Conservation (phyloP, 805 yeast genomes). For the Teunomyces lycoperdinae region DNA sequence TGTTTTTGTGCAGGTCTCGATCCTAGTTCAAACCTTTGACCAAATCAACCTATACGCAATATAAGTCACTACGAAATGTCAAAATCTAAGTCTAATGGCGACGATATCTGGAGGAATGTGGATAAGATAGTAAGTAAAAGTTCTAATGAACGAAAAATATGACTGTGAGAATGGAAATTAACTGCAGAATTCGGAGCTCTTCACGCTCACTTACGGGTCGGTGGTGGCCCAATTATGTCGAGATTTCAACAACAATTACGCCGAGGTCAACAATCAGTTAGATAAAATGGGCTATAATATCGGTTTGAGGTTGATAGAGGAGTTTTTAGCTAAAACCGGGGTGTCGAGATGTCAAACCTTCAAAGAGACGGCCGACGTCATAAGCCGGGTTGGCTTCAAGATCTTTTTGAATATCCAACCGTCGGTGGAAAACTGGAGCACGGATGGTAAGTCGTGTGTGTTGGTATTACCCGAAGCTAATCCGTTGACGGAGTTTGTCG, state of each 20-base stretch:
- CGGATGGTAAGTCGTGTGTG: conserved; percentile 71
- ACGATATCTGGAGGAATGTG: conserved; percentile 88
- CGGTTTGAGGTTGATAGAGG: conserved; percentile 88
- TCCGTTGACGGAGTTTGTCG: conserved; percentile 93
- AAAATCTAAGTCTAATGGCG: conserved; percentile 50
- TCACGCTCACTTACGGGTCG: conserved; percentile 93
- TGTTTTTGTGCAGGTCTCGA: neutral
- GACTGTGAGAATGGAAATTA: conserved; percentile 3
- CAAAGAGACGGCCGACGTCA: conserved; percentile 82
- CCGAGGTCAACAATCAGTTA: conserved; percentile 75
- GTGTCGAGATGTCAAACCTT: conserved; percentile 76
- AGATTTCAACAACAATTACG: conserved; percentile 74
- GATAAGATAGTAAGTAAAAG: conserved; percentile 69
- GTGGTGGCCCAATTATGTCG: conserved; percentile 87
- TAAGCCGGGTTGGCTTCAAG: conserved; percentile 85
- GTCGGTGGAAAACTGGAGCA: conserved; percentile 67
- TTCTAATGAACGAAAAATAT: neutral
- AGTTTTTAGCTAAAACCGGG: conserved; percentile 86
- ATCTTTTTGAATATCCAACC: conserved; percentile 85
- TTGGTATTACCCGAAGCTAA: conserved; percentile 69
- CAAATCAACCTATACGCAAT: neutral
- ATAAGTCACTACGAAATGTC: conserved; percentile 16
- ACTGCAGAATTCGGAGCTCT: conserved; percentile 76
- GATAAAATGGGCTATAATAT: conserved; percentile 95
- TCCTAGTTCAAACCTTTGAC: neutral